A percentile compares a stretch with the other conserved stretches of the same genome.
These are phyloP conservation scores for Chiua virens DNA, from an alignment of 768 basidiomycete species.

Conservation along the genomic window DNA sequence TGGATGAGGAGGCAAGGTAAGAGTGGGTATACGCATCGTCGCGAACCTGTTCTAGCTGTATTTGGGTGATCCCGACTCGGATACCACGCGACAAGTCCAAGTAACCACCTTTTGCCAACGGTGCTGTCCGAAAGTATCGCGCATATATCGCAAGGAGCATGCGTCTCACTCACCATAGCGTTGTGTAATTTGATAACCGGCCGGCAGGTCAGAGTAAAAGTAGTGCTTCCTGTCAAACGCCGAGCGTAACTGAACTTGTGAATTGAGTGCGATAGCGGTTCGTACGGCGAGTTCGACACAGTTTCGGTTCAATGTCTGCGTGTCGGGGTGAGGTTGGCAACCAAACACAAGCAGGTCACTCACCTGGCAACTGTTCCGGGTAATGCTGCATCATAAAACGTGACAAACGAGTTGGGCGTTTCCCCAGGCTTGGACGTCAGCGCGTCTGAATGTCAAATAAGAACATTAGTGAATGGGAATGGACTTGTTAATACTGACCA, in stretches of 20 bases:
- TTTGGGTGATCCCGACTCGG: constrained; percentile 83
- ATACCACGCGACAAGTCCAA: constrained; percentile 46
- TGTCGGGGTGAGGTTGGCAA: background rate
- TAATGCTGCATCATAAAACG: constrained; percentile 83
- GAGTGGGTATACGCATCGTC: background rate
- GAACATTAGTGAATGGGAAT: background rate
- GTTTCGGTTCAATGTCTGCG: constrained; percentile 49
- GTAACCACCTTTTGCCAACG: constrained; percentile 69
- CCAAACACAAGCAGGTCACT: constrained; percentile 24
- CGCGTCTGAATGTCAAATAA: constrained; percentile 33
- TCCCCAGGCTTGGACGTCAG: constrained; percentile 46
- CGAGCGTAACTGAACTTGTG: constrained; percentile 64
- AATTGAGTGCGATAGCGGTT: constrained; percentile 75
- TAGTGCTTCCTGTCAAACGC: constrained; percentile 98
- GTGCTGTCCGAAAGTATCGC: constrained; percentile 47
- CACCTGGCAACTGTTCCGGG: constrained; percentile 93
- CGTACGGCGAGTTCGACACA: constrained; percentile 80
- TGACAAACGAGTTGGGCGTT: constrained; percentile 70
- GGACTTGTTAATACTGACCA: constrained; percentile 33
- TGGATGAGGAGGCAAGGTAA: background rate
- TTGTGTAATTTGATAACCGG: constrained; percentile 97
- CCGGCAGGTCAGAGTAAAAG: constrained; percentile 92
- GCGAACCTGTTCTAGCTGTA: constrained; percentile 91
- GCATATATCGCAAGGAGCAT: background rate
- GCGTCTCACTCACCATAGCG: constrained; percentile 64